Conservation (phyloP, 352 stramenopile genomes). For the Phytophthora hibernalis region DNA sequence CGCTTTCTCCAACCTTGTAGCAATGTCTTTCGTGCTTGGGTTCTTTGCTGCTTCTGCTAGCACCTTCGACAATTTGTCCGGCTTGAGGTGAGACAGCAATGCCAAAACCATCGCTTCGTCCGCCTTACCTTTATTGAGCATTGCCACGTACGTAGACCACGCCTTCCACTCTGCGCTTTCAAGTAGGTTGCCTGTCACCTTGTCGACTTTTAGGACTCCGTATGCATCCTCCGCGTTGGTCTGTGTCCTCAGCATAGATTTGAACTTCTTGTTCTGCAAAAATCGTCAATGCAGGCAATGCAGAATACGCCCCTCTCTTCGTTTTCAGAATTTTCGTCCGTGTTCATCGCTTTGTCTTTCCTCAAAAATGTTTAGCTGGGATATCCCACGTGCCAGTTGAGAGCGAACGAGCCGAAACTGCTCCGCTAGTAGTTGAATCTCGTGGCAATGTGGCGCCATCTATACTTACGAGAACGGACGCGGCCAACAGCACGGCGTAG, state of each 20-base stretch:
- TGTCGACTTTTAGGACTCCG: not conserved
- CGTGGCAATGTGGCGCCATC: not conserved
- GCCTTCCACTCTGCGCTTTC: not conserved
- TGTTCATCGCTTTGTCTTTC: not conserved
- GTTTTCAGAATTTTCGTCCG: not conserved
- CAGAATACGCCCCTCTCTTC: not conserved
- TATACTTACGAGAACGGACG: not conserved
- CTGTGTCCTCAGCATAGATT: not conserved
- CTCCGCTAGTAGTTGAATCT: too few relatives aligned
- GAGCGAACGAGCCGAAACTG: not conserved
- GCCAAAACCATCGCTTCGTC: not conserved
- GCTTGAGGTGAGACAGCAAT: not conserved
- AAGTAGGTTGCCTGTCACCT: not conserved
- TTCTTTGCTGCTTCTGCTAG: not conserved
- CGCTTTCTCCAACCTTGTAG: not conserved
- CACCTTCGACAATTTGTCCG: not conserved
- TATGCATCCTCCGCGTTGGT: not conserved
- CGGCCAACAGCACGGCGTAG: not conserved
- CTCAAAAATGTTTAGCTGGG: not conserved
- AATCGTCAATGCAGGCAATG: too few relatives aligned
- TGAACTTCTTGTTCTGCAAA: too few relatives aligned
- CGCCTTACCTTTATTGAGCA: not conserved
- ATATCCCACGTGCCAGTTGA: not conserved
- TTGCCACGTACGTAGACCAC: not conserved
- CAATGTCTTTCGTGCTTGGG: conserved; percentile 4